A percentile compares a stretch with the other conserved stretches of the same genome.
Conservation (phyloP, 352 stramenopile species). For the Pythium pyrilobum region DNA sequence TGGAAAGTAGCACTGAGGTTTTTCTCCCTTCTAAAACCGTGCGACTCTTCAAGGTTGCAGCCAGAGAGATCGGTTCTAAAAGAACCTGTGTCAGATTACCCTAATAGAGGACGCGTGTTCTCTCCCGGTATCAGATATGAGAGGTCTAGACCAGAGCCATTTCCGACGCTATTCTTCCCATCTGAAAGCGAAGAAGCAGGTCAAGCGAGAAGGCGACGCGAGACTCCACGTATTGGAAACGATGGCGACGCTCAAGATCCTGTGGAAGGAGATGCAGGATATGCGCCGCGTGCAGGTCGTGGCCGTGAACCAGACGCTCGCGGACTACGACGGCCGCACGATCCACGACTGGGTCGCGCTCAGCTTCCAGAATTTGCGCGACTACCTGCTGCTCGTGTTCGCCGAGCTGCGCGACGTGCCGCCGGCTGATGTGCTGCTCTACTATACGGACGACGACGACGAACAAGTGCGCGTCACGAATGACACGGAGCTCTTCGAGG, state of each 20-base stretch:
- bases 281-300: slow-evolving; percentile 78
- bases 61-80: slow-evolving; percentile 3
- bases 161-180: neutral
- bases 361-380: slow-evolving; percentile 50
- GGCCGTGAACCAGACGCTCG: slow-evolving; percentile 56
- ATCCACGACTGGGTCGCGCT: slow-evolving; percentile 27
- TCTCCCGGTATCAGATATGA: slow-evolving; percentile 1
- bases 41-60: neutral
- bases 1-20: neutral
- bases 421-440: slow-evolving; percentile 47
- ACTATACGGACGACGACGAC: slow-evolving; percentile 81
- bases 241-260: slow-evolving; percentile 85
- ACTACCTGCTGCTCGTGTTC: slow-evolving; percentile 71
- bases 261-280: slow-evolving; percentile 75
- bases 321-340: slow-evolving; percentile 35
- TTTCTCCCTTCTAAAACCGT: neutral
- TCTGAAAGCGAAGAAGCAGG: too few species aligned
- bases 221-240: neutral
- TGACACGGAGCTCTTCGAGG: slow-evolving; percentile 71
- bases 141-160: neutral
- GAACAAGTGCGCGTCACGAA: slow-evolving; percentile 83
- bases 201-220: neutral
- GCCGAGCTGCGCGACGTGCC: slow-evolving; percentile 27
- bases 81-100: neutral
- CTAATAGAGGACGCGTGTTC: neutral